These are phyloP conservation scores for Rubus parviflorus DNA, from an alignment of 306 rosid species.

Conservation along the genomic window DNA sequence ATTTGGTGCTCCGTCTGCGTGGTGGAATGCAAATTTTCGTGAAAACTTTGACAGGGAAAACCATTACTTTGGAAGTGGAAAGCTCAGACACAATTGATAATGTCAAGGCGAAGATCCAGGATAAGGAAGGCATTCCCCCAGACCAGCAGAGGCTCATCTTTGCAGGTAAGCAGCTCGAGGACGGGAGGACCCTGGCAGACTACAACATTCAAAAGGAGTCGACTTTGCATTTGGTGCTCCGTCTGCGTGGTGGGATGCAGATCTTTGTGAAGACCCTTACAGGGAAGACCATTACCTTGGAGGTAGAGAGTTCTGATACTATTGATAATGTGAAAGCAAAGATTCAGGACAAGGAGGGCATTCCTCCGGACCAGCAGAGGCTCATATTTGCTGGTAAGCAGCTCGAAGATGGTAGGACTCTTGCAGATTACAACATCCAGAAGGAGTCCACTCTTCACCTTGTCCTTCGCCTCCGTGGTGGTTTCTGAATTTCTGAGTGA, in stretches of 20 bases:
- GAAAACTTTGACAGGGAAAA: constrained; percentile 22
- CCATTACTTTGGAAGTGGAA: constrained; percentile 25
- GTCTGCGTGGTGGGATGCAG: constrained; percentile 30
- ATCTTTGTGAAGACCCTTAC: constrained; percentile 26
- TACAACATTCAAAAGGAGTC: constrained; percentile 31
- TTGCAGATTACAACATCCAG: constrained; percentile 23
- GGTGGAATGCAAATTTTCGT: constrained; percentile 32
- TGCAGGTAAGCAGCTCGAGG: constrained; percentile 29
- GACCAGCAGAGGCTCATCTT: constrained; percentile 29
- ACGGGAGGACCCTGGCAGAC: constrained; percentile 25
- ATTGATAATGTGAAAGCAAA: constrained; percentile 26
- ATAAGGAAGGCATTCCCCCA: constrained; percentile 28
- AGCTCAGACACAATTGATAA: constrained; percentile 27
- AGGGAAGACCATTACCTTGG: constrained; percentile 25
- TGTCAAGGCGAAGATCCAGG: constrained; percentile 26
- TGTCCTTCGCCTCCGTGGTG: constrained; percentile 27
- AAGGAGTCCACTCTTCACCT: constrained; percentile 27
- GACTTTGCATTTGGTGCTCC: constrained; percentile 25
- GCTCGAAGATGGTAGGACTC: constrained; percentile 24
- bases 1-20: constrained; percentile 26
- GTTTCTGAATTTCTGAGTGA: constrained; percentile 18
- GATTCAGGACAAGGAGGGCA: constrained; percentile 34
- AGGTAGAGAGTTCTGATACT: constrained; percentile 23
- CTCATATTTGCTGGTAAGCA: constrained; percentile 26
- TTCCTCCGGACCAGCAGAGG: constrained; percentile 33